These are phyloP conservation scores for Puccinellia tenuiflora DNA, from an alignment of 176 grass and related monocot species.

Conservation along the genomic window DNA sequence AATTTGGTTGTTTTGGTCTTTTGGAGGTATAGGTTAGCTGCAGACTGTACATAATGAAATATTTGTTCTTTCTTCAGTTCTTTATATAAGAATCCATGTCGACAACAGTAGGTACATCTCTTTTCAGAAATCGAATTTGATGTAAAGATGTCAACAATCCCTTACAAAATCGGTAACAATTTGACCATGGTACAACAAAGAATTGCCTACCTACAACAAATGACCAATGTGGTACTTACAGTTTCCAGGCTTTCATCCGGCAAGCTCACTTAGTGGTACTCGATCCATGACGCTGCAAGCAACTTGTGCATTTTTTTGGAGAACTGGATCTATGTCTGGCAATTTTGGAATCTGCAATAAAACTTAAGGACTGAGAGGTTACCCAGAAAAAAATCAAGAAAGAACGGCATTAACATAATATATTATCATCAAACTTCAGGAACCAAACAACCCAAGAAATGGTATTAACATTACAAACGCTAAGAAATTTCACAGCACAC, in stretches of 20 bases:
- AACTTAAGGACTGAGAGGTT: background rate
- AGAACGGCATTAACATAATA: background rate
- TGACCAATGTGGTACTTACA: conserved; percentile 28
- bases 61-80: conserved; percentile 26
- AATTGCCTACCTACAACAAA: conserved; percentile 37
- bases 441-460: background rate
- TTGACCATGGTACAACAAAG: conserved; percentile 29
- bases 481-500: background rate
- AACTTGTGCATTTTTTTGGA: conserved; percentile 72
- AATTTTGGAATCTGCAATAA: conserved; percentile 89
- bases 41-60: conserved; percentile 60
- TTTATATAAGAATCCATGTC: conserved; percentile 4
- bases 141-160: background rate
- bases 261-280: conserved; percentile 79
- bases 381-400: background rate
- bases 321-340: conserved; percentile 78
- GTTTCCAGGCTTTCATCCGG: conserved; percentile 46
- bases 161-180: background rate
- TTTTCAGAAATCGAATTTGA: conserved; percentile 15
- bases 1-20: conserved; percentile 36
- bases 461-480: background rate
- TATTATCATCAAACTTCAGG: background rate
- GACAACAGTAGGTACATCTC: background rate
- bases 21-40: conserved; percentile 57
- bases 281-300: conserved; percentile 84